Evolutionary conservation across 1,284 basidiomycete genomes (phyloP), one percentile per base, ranked within the genome.

Genomic region (Gymnopus androsaceus): DNA sequence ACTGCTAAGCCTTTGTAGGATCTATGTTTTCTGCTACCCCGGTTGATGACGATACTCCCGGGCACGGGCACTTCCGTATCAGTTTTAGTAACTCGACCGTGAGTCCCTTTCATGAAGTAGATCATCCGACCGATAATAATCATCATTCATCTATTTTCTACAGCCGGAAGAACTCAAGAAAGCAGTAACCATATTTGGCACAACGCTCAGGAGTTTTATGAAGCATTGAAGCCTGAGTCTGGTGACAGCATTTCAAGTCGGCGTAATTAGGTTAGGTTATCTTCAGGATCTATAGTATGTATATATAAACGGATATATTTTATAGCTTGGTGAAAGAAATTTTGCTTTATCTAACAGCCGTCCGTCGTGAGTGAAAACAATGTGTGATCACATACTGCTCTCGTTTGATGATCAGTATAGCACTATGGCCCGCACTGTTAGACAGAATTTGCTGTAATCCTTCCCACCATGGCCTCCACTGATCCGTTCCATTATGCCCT

Each of bases 61-160:
- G 63, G 17, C 64, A 73, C 47, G 85, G 84, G 0, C 84, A 88
- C 66, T 82, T 85, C 70, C 76, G 87, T 4, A 70, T 89, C 34
- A 78, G 80, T 59, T 90, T 85, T 70, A 85, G 84, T 61, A 77
- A 76, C 55, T 74, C 74, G 12, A 72, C 80, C 64, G 84, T 84
- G 65, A 59, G 77, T 69, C 7, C 19, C 28, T 40, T n/a, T 53
- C 9, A 21, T 27, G 27, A 53, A 27, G 9, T 52, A n/a, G n/a
- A n/a, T n/a, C n/a, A n/a, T n/a, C n/a, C n/a, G n/a, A n/a, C n/a
- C n/a, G n/a, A n/a, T 41, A 7, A 33, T 33, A 5, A 17, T 27
- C 6, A 6, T 11, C n/a, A 27, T 21, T 37, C 54, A 55, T 31
- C 44, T 27, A 17, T 33, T 27, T 41, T 30, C 31, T 12, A 15